Conservation (phyloP, 257 asterid species). For the Datura wrightii region DNA sequence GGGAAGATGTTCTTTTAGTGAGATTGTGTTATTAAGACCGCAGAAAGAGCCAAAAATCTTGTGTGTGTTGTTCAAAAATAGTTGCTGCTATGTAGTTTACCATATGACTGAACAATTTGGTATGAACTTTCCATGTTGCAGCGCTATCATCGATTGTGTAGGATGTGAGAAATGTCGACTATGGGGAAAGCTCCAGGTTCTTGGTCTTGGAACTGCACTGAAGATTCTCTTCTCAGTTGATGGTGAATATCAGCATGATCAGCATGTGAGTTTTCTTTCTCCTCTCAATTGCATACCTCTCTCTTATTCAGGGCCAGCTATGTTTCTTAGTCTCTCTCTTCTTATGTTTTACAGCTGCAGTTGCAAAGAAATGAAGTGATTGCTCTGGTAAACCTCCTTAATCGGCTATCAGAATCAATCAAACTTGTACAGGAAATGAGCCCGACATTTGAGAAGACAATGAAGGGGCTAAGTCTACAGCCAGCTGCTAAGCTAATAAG, state of each 20-base stretch:
- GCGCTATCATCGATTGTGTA: slow-evolving; percentile 93
- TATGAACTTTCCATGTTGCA: slow-evolving; percentile 43
- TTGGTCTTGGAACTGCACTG: slow-evolving; percentile 95
- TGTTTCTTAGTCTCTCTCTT: background rate
- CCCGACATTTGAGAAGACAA: slow-evolving; percentile 60
- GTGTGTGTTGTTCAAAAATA: background rate
- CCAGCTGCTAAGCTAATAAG: slow-evolving; percentile 44
- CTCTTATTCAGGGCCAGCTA: background rate
- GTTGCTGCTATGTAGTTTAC: background rate
- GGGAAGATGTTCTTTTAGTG: background rate
- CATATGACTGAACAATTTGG: slow-evolving; percentile 1
- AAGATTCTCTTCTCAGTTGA: slow-evolving; percentile 90
- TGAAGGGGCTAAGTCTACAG: slow-evolving; percentile 54
- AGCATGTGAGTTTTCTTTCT: slow-evolving; percentile 60
- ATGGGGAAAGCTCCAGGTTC: slow-evolving; percentile 96
- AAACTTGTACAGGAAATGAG: slow-evolving; percentile 72
- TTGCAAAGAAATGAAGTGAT: slow-evolving; percentile 94
- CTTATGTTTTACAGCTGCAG: slow-evolving; percentile 57
- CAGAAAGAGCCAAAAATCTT: background rate
- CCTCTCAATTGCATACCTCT: background rate
- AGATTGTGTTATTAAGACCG: background rate
- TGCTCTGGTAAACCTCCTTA: slow-evolving; percentile 82
- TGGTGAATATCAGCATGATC: slow-evolving; percentile 52
- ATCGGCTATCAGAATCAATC: slow-evolving; percentile 86
- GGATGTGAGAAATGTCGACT: slow-evolving; percentile 98